Base-by-base conservation (phyloP, 73 alveolate genomes). In the Stentor coeruleus region DNA sequence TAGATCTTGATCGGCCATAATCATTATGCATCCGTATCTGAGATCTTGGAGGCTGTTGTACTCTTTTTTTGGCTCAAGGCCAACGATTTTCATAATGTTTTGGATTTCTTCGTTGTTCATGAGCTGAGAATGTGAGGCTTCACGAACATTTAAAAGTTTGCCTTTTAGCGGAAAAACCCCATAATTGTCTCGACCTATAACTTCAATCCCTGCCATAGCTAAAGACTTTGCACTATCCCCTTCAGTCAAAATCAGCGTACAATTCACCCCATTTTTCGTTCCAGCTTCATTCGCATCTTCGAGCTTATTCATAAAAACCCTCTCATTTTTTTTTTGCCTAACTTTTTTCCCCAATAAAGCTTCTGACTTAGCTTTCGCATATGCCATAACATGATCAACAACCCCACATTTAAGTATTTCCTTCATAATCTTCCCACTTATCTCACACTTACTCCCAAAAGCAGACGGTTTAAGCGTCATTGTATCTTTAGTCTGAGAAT, bases 211-310 rank as follows among this genome's bases (percentile, higher is more conserved):
- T 11, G 99, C 98, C 91, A 96, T 95, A 3, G 99, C 99, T 89
- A 98, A 85, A 3, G 99, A 84, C 85, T 98, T 98, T 66, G 99
- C 99, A 74, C 99, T 96, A 93, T 98, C 99, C 87, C 99, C 99
- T 95, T 98, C 99, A 59, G 99, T 98, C 80, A 98, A 92, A 58
- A 98, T 98, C 81, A 98, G 84, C 2, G 99, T 96, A 91, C 99
- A 97, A 82, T 58, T 60, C 20, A 39, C 59, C 26, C 89, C 93
- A 83, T 91, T 90, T 60, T 87, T 92, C 15, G 95, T 93, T 15
- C 99, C 99, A 15, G 99, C 99, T 84, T 89, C 91, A 85, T 97
- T 97, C 31, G 99, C 99, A 87, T 98, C 99, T 86, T 98, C 99
- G 31, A 97, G 95, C 87, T 98, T 98, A 36, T 97, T 98, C 39